These are phyloP conservation scores for Tolypocladium ovalisporum DNA, from an alignment of 2,329 filamentous ascomycete species.

Conservation along the genomic window DNA sequence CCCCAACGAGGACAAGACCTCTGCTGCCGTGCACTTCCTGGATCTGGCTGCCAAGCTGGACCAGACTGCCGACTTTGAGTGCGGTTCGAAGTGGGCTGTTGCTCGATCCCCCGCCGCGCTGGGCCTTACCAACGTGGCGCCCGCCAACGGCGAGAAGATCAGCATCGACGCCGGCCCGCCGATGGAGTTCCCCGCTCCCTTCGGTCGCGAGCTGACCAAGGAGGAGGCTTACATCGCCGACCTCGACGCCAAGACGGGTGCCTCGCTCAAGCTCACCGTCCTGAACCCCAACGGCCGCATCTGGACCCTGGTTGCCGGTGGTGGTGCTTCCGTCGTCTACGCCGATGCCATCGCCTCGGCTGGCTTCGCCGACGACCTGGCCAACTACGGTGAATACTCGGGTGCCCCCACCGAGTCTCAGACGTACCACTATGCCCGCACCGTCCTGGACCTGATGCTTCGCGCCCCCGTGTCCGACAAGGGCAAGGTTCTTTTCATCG, in stretches of 20 bases:
- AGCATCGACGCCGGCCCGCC: constrained; percentile 93
- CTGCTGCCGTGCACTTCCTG: constrained; percentile 92
- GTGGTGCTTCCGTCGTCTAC: constrained; percentile 98
- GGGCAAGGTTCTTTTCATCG: constrained; percentile 98
- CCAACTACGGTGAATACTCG: constrained; percentile 99
- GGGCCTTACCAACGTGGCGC: constrained; percentile 60
- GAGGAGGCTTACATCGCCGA: constrained; percentile 99
- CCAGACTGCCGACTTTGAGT: constrained; percentile 98
- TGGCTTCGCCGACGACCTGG: constrained; percentile 89
- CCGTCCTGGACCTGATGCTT: constrained; percentile 94
- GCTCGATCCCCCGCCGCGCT: constrained; percentile 83
- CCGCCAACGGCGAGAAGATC: constrained; percentile 61
- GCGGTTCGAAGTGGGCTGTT: constrained; percentile 97
- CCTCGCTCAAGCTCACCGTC: constrained; percentile 95
- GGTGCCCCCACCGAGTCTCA: constrained; percentile 97
- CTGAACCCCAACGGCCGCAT: constrained; percentile 85
- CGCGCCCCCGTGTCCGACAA: constrained; percentile 74
- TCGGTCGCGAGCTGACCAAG: constrained; percentile 96
- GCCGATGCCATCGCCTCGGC: constrained; percentile 96
- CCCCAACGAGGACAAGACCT: constrained; percentile 84
- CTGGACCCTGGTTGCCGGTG: constrained; percentile 97
- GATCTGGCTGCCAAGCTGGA: constrained; percentile 98
- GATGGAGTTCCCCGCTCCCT: constrained; percentile 98
- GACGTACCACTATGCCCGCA: constrained; percentile 97
- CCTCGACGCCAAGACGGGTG: constrained; percentile 98